A percentile compares a stretch with the other conserved stretches of the same genome.
These are phyloP conservation scores for Picea glauca DNA, from an alignment of 75 land plant species.

Conservation along the genomic window DNA sequence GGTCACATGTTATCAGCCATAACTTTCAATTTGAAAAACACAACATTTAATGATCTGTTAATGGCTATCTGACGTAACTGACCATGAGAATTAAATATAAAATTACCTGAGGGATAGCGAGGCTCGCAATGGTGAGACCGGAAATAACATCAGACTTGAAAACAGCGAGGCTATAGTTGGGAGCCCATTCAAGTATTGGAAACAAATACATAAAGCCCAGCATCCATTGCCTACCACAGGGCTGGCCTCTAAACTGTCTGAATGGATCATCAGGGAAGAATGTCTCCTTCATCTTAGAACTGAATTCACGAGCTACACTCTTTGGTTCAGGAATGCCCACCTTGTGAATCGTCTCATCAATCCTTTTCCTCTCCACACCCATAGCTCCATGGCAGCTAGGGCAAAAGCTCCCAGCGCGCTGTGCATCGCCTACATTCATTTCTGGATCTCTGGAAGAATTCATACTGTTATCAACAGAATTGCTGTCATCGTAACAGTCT, in stretches of 20 bases:
- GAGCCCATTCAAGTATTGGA: conserved; percentile 39
- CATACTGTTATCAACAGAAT: no score
- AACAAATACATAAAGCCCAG: conserved; percentile 31
- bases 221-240: neutral
- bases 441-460: neutral
- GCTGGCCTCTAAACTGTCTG: conserved; percentile 35
- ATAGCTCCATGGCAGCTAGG: neutral
- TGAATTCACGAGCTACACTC: conserved; percentile 3
- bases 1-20: no score
- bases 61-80: no score
- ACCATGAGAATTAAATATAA: no score
- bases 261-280: conserved; percentile 43
- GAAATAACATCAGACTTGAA: conserved; percentile 32
- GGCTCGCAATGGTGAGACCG: conserved; percentile 54
- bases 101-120: conserved; percentile 40
- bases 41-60: no score
- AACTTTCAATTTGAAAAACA: no score
- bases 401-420: no score
- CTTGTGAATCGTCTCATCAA: neutral
- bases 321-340: conserved; percentile 9
- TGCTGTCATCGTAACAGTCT: neutral
- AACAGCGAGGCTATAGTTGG: conserved; percentile 14
- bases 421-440: neutral
- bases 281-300: conserved; percentile 20
- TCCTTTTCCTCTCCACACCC: neutral